phyloP scores from a whole-genome alignment of 2,329 filamentous ascomycete species.

The Microcyclosporella mali region DNA sequence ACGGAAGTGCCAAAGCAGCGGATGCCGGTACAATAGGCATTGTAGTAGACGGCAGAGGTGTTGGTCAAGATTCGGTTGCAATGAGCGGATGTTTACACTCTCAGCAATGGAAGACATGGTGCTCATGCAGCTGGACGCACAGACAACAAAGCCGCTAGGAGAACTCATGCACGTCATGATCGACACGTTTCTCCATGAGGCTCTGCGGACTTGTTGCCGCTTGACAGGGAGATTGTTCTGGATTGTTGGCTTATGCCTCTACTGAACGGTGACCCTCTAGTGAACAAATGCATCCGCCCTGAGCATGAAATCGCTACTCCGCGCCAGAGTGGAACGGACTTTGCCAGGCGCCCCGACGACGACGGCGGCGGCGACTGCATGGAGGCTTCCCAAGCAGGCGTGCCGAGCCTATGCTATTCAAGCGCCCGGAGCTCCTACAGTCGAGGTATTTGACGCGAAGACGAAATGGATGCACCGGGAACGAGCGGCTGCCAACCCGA shows the following conservation, averaged over 20 bases:
- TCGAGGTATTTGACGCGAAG: slow-evolving; percentile 85
- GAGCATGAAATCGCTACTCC: slow-evolving; percentile 19
- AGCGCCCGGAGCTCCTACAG: slow-evolving; percentile 66
- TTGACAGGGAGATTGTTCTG: too few species aligned
- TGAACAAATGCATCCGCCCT: slow-evolving; percentile 3
- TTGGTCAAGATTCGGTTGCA: too few species aligned
- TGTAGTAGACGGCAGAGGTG: not conserved
- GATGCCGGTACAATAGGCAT: not conserved
- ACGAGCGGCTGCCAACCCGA: slow-evolving; percentile 64
- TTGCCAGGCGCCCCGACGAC: not conserved
- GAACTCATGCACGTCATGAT: too few species aligned
- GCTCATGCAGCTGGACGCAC: too few species aligned
- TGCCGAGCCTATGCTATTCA: slow-evolving; percentile 62
- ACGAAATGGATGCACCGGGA: slow-evolving; percentile 91
- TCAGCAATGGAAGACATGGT: too few species aligned
- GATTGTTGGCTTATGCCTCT: too few species aligned
- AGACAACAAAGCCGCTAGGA: too few species aligned
- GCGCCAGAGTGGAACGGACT: not conserved
- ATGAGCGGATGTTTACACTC: too few species aligned
- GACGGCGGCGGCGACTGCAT: slow-evolving; percentile 3
- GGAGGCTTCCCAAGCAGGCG: not conserved
- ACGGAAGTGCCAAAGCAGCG: slow-evolving; percentile 46
- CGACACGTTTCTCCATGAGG: too few species aligned
- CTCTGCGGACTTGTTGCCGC: too few species aligned
- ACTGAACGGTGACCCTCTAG: too few species aligned